These are phyloP conservation scores for Nakazawaea wickerhamii DNA, from an alignment of 805 yeast genomes.

Conservation along the genomic window DNA sequence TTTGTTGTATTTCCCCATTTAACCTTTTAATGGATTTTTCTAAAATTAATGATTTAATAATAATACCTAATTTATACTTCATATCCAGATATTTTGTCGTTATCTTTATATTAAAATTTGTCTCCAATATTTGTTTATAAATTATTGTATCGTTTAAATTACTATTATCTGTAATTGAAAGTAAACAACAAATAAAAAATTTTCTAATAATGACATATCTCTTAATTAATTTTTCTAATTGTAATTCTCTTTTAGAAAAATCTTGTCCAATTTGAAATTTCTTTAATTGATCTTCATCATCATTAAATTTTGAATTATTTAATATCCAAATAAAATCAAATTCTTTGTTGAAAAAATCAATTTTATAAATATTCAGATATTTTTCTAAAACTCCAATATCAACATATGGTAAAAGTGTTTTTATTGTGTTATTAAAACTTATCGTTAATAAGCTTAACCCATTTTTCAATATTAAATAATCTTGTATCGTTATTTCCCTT, in stretches of 20 bases:
- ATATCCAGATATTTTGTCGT: neutral
- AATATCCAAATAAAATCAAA: slow-evolving; percentile 7
- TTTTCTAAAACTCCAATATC: slow-evolving; percentile 2
- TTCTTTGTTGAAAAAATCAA: slow-evolving; percentile 1
- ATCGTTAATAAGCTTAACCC: slow-evolving; percentile 1
- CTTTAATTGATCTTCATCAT: slow-evolving; percentile 1
- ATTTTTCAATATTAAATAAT: slow-evolving; percentile 1
- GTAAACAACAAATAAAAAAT: slow-evolving; percentile 9
- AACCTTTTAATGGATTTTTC: neutral
- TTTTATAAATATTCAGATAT: slow-evolving; percentile 8
- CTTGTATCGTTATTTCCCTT: neutral
- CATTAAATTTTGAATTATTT: slow-evolving; percentile 1
- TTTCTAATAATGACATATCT: slow-evolving; percentile 6
- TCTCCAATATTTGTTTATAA: slow-evolving; percentile 2
- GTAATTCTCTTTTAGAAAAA: neutral
- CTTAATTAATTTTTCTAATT: neutral
- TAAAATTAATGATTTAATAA: neutral
- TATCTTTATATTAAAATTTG: slow-evolving; percentile 2
- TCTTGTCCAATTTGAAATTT: slow-evolving; percentile 4
- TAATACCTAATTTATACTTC: neutral
- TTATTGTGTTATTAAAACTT: neutral
- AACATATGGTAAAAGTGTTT: slow-evolving; percentile 3
- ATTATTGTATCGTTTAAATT: neutral
- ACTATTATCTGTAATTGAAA: neutral
- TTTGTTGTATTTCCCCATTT: neutral